These are phyloP conservation scores for Lepidium sativum DNA, from an alignment of 345 rosid species.

Conservation along the genomic window DNA sequence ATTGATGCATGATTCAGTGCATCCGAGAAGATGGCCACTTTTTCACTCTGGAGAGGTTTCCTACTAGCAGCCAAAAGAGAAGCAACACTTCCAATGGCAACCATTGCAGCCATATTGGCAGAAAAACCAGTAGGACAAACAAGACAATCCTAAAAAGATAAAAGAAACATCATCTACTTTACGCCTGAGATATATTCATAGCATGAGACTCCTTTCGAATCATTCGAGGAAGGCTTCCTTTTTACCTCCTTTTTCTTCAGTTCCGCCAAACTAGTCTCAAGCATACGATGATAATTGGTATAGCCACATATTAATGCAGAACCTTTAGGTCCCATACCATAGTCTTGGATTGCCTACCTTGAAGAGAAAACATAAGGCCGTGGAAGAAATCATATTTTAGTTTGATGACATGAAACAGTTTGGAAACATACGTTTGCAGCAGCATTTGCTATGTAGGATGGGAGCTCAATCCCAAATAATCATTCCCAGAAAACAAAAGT, in stretches of 20 bases:
- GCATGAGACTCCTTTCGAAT: not conserved
- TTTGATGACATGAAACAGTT: not conserved
- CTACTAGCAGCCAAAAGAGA: conserved; percentile 47
- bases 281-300: conserved; percentile 71
- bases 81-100: conserved; percentile 78
- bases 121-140: conserved; percentile 97
- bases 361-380: conserved; percentile 4
- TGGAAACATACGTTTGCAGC: conserved; percentile 56
- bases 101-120: conserved; percentile 94
- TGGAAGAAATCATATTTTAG: not conserved
- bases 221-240: not conserved
- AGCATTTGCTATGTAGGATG: conserved; percentile 79
- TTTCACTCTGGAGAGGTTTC: conserved; percentile 41
- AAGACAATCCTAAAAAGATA: conserved; percentile 72
- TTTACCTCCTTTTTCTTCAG: conserved; percentile 85
- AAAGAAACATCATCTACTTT: conserved; percentile 24
- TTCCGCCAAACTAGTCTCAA: conserved; percentile 78
- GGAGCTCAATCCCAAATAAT: conserved; percentile 86
- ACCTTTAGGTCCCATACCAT: conserved; percentile 99
- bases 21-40: conserved; percentile 88
- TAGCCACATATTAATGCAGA: conserved; percentile 93
- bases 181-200: not conserved
- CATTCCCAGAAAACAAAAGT: conserved; percentile 88
- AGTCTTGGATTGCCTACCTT: conserved; percentile 64
- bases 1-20: conserved; percentile 92